These are phyloP conservation scores for Citrus sp. DNA, from an alignment of 345 rosid species.

Conservation along the genomic window DNA sequence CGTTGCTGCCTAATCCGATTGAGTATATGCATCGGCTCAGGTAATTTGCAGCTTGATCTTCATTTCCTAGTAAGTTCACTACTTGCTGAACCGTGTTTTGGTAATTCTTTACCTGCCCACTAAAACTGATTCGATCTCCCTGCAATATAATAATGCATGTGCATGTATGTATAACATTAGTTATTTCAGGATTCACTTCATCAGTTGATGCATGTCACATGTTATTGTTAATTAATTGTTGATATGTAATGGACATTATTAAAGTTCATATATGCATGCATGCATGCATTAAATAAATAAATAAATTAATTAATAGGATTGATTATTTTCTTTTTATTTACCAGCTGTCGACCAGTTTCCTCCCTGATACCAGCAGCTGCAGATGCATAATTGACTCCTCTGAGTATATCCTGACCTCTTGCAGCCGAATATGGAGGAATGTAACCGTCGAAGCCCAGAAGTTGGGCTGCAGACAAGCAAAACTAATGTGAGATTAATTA, in stretches of 20 bases:
- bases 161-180: no score
- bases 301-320: no score
- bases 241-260: no score
- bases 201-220: no score
- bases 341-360: slow-evolving; percentile 82
- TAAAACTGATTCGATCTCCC: slow-evolving; percentile 75
- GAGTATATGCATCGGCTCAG: slow-evolving; percentile 65
- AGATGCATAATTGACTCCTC: slow-evolving; percentile 80
- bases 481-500: not conserved
- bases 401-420: slow-evolving; percentile 49
- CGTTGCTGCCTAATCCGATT: slow-evolving; percentile 86
- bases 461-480: not conserved
- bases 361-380: slow-evolving; percentile 89
- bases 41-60: slow-evolving; percentile 45
- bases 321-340: not conserved
- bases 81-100: slow-evolving; percentile 53
- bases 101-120: slow-evolving; percentile 75
- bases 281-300: no score
- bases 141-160: slow-evolving; percentile 3
- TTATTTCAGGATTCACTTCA: no score
- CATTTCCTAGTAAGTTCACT: slow-evolving; percentile 58
- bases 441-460: slow-evolving; percentile 54
- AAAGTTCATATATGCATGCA: no score
- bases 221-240: no score
- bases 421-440: slow-evolving; percentile 54